A percentile compares a stretch with the other conserved stretches of the same genome.
phyloP scores from a whole-genome alignment of 768 basidiomycete genomes.

The Termitomyces sp. region DNA sequence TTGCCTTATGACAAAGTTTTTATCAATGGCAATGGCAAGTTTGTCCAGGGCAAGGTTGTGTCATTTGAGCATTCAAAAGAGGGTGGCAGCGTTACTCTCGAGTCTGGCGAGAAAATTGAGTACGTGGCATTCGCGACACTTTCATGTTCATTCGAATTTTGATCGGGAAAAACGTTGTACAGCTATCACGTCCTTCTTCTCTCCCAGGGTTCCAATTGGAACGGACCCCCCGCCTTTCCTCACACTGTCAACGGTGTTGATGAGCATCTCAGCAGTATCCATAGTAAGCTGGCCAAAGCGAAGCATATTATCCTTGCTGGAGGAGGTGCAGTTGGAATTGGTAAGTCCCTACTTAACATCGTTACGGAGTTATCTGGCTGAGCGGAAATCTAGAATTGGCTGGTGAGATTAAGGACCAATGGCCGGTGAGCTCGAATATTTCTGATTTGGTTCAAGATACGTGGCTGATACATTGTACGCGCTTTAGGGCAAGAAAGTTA shows the following conservation, averaged over 20 bases:
- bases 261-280: conserved; percentile 24
- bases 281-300: conserved; percentile 31
- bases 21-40: conserved; percentile 40
- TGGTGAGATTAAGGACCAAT: conserved; percentile 40
- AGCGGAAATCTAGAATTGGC: conserved; percentile 28
- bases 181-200: conserved; percentile 58
- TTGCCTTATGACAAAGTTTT: conserved; percentile 56
- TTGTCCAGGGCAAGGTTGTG: conserved; percentile 40
- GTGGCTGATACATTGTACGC: background rate
- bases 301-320: conserved; percentile 50
- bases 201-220: conserved; percentile 54
- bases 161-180: background rate
- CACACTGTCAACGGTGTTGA: conserved; percentile 24
- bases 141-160: background rate
- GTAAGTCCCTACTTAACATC: conserved; percentile 20
- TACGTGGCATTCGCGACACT: conserved; percentile 1
- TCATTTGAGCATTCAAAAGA: conserved; percentile 26
- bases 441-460: background rate
- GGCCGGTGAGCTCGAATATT: conserved; percentile 29
- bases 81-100: conserved; percentile 44
- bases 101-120: conserved; percentile 45
- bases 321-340: conserved; percentile 55
- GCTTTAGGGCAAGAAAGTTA: conserved; percentile 44
- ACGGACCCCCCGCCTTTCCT: conserved; percentile 46
- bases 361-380: background rate